Percentiles rank a stretch among this genome's conserved stretches.
Conservation (phyloP, 2,329 filamentous ascomycete species). For the Coniosporium tulheliwenetii region DNA sequence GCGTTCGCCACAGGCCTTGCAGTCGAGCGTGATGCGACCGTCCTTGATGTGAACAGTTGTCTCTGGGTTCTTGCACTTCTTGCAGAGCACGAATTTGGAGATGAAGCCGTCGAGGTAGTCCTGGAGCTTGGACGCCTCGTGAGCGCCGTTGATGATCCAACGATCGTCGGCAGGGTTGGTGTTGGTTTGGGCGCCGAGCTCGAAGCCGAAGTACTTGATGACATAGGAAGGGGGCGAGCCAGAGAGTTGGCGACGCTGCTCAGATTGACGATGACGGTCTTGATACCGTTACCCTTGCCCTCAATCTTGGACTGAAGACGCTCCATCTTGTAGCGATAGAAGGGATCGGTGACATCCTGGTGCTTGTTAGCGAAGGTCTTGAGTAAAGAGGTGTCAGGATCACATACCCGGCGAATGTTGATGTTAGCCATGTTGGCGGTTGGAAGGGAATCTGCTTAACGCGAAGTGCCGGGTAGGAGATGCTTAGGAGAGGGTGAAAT, state of each 20-base stretch:
- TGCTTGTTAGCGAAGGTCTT: conserved; percentile 6
- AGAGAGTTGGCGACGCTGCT: conserved; percentile 85
- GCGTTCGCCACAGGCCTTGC: conserved; percentile 95
- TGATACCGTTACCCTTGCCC: conserved; percentile 99
- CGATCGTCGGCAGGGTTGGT: conserved; percentile 93
- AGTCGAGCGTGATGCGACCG: conserved; percentile 80
- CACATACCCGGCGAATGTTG: conserved; percentile 69
- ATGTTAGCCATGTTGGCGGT: conserved; percentile 80
- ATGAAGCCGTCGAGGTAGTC: conserved; percentile 98
- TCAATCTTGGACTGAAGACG: conserved; percentile 97
- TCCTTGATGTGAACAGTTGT: conserved; percentile 94
- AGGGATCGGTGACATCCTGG: conserved; percentile 83
- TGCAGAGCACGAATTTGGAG: conserved; percentile 96
- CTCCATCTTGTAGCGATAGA: conserved; percentile 99
- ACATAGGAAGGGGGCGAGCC: conserved; percentile 80
- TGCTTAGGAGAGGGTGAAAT: conserved; percentile 16
- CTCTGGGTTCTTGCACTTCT: conserved; percentile 99
- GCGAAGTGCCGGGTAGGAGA: conserved; percentile 14
- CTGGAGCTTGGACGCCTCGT: conserved; percentile 89
- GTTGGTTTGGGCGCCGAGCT: conserved; percentile 96
- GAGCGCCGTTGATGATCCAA: conserved; percentile 99
- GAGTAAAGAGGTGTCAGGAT: neutral
- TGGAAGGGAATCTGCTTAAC: conserved; percentile 13
- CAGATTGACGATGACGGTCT: conserved; percentile 93
- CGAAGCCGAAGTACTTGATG: conserved; percentile 99